Percentiles rank a stretch among this genome's conserved stretches.
Conservation (phyloP, 176 grass and related monocot species). For the Poa annua region DNA sequence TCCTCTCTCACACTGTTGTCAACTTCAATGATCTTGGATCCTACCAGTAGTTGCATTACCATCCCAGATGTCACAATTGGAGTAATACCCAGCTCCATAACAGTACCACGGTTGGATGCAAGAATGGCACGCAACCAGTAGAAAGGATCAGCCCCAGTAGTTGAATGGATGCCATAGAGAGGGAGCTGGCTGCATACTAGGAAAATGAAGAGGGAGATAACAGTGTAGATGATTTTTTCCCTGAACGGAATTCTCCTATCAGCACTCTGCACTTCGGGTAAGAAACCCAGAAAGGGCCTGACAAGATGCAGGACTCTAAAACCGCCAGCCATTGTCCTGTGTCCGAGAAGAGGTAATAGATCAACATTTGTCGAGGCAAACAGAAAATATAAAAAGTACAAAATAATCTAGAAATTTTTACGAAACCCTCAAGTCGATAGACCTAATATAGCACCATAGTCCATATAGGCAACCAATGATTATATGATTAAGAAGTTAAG, state of each 20-base stretch:
- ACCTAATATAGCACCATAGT: neutral
- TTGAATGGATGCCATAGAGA: constrained; percentile 95
- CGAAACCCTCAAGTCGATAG: neutral
- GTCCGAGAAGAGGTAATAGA: neutral
- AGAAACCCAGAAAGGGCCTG: constrained; percentile 89
- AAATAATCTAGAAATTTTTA: neutral
- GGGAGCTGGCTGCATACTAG: constrained; percentile 97
- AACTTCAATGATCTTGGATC: constrained; percentile 96
- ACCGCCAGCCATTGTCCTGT: constrained; percentile 81
- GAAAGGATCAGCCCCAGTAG: constrained; percentile 93
- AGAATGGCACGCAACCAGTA: constrained; percentile 99
- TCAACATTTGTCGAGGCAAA: neutral
- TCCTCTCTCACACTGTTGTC: constrained; percentile 98
- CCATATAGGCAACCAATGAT: neutral
- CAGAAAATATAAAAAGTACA: neutral
- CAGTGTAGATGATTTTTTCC: constrained; percentile 92
- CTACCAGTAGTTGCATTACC: constrained; percentile 95
- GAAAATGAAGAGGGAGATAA: constrained; percentile 96
- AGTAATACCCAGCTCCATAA: constrained; percentile 99
- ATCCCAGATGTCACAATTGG: constrained; percentile 94
- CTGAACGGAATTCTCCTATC: constrained; percentile 94
- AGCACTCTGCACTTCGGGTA: constrained; percentile 90
- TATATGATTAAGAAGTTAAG: neutral
- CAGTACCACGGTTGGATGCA: constrained; percentile 88
- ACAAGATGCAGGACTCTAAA: constrained; percentile 95